Percentiles rank a stretch among this genome's conserved stretches.
Evolutionary conservation across 352 stramenopile genomes (phyloP).

Genomic region (Phytophthora pinifolia): DNA sequence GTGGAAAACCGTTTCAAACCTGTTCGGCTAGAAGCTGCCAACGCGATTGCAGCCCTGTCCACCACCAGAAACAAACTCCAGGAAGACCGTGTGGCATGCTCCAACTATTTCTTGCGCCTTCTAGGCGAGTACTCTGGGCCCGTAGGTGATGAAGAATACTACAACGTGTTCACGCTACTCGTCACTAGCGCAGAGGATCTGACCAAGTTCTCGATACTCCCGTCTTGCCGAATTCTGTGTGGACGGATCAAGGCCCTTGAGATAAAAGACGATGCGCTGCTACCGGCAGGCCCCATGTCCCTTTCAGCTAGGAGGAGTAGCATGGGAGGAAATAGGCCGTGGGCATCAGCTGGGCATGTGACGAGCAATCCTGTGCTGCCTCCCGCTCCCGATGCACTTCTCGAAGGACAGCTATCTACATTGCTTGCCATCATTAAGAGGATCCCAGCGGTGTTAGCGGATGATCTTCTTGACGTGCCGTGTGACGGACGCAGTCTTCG

Average conservation of each 20-base stretch:
- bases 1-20: constrained; percentile 47
- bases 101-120: constrained; percentile 47
- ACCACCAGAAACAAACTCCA: constrained; percentile 45
- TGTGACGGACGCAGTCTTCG: constrained; percentile 50
- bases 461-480: constrained; percentile 38
- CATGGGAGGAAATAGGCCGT: constrained; percentile 12
- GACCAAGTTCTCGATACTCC: constrained; percentile 45
- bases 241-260: constrained; percentile 51
- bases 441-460: constrained; percentile 55
- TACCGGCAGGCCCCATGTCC: background rate
- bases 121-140: constrained; percentile 47
- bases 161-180: constrained; percentile 61
- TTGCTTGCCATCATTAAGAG: constrained; percentile 59
- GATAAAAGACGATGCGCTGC: constrained; percentile 24
- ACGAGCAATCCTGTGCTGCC: constrained; percentile 15
- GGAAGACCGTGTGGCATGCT: constrained; percentile 48
- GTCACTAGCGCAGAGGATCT: constrained; percentile 48
- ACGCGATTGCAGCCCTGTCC: constrained; percentile 42
- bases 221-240: constrained; percentile 47
- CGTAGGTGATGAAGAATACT: constrained; percentile 60
- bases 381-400: constrained; percentile 34
- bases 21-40: constrained; percentile 50
- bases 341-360: constrained; percentile 1
- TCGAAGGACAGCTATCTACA: constrained; percentile 60
- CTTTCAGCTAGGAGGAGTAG: constrained; percentile 15